Base-by-base conservation (phyloP, 306 rosid species). In the Prunus dulcis region DNA sequence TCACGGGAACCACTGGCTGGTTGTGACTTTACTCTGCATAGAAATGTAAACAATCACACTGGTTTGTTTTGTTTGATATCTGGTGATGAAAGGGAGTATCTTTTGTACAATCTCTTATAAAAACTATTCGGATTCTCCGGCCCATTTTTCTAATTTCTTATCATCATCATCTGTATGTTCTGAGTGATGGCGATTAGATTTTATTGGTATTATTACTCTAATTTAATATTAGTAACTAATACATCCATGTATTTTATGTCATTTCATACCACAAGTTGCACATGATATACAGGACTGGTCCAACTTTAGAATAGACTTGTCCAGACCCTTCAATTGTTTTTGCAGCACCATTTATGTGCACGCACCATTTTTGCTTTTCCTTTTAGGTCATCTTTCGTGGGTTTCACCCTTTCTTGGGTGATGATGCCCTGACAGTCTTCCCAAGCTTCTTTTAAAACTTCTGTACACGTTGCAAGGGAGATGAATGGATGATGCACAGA, bases 1-100 rank as follows among this genome's bases (percentile, higher is more conserved):
- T 91, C 97, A 94, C 97, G 97, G 89, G 97, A 83, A 83, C 61
- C 87, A 69, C 83, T 82, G 63, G 68, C 15, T 60, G 78, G 69
- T 75, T 71, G 65, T 65, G 84, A 70, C 82, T 81, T 84, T 82
- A 78, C 81, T 78, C 85, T 74, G 76, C 64, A 52, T 74, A 49
- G 53, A 49, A 34, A 47, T 43, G 66, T 57, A 58, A 74, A 76
- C 64, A 77, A 77, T 43, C 82, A 75, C 27, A 12, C 22, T 68
- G 9, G n/a, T 58, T 43, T 51, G 14, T 60, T 75, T 61, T 32
- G 45, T 30, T 82, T 72, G 47, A 46, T 60, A 17, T 28, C 52
- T 83, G 76, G 82, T 81, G 79, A 86, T 85, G 86, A 80, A 75
- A 74, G 47, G 27, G 18, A 41, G 75, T 76, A 86, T 78, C 80